These are phyloP conservation scores for Rhodofomes roseus DNA, from an alignment of 1,284 basidiomycete species.

Conservation along the genomic window DNA sequence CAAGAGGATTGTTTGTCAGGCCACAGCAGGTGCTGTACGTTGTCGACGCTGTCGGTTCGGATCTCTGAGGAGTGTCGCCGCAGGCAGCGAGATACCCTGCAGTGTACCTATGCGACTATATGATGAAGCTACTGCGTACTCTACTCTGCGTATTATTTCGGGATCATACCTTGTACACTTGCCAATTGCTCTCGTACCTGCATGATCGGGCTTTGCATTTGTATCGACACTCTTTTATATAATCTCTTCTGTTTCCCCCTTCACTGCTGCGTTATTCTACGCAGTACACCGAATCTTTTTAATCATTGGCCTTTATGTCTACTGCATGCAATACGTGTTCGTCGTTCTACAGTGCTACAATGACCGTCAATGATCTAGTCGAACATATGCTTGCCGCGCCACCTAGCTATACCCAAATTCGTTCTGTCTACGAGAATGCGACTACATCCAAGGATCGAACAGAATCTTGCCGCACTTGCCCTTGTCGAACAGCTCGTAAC, in stretches of 20 bases:
- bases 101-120: neutral
- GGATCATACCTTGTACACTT: neutral
- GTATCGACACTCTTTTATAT: neutral
- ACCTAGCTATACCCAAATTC: no score
- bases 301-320: no score
- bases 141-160: neutral
- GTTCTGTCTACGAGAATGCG: no score
- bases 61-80: conserved; percentile 22
- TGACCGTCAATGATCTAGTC: no score
- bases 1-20: conserved; percentile 72
- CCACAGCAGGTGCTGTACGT: conserved; percentile 82
- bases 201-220: neutral
- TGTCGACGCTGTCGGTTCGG: conserved; percentile 61
- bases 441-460: conserved; percentile 61
- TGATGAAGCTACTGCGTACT: neutral
- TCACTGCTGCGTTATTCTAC: neutral
- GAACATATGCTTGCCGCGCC: no score
- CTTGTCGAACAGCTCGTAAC: conserved; percentile 66
- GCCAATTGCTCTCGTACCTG: neutral
- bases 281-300: neutral
- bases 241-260: neutral
- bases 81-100: neutral
- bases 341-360: no score
- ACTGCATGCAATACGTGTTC: no score
- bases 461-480: conserved; percentile 69